These are phyloP conservation scores for Brettanomyces custersianus DNA, from an alignment of 805 yeast species.

Conservation along the genomic window DNA sequence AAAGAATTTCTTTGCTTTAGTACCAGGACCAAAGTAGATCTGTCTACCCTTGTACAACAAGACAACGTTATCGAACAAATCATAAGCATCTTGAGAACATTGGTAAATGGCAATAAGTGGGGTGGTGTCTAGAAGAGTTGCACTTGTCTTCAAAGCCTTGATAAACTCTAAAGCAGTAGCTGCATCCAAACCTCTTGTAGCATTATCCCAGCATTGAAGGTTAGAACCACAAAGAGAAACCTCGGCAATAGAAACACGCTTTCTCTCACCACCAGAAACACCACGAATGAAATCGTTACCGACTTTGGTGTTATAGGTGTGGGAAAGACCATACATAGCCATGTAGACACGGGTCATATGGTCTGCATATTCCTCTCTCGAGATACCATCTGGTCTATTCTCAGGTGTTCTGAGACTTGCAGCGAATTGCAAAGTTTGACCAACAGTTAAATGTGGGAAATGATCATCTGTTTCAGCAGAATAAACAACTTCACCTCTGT, in stretches of 20 bases:
- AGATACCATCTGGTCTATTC: conserved; percentile 51
- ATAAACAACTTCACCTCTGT: conserved; percentile 62
- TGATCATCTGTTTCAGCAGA: conserved; percentile 63
- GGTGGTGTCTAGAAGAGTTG: conserved; percentile 38
- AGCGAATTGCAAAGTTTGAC: conserved; percentile 55
- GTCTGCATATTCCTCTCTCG: conserved; percentile 44
- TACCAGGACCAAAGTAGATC: conserved; percentile 30
- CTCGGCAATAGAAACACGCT: conserved; percentile 57
- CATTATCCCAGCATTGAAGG: conserved; percentile 56
- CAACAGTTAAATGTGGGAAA: conserved; percentile 61
- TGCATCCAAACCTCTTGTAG: conserved; percentile 64
- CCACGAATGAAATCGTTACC: conserved; percentile 59
- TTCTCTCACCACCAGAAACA: conserved; percentile 62
- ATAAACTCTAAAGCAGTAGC: conserved; percentile 63
- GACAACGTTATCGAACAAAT: conserved; percentile 33
- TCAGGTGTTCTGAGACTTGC: conserved; percentile 54
- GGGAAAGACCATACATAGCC: conserved; percentile 28
- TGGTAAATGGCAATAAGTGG: conserved; percentile 44
- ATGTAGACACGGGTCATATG: conserved; percentile 41
- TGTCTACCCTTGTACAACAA: conserved; percentile 36
- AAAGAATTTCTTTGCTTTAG: conserved; percentile 30
- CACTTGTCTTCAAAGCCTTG: conserved; percentile 47
- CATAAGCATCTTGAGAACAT: conserved; percentile 37
- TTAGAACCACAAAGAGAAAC: conserved; percentile 29
- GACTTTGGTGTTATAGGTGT: conserved; percentile 48